Base-by-base conservation (phyloP, 495 filamentous ascomycete species). In the Penicillium tannophilum region DNA sequence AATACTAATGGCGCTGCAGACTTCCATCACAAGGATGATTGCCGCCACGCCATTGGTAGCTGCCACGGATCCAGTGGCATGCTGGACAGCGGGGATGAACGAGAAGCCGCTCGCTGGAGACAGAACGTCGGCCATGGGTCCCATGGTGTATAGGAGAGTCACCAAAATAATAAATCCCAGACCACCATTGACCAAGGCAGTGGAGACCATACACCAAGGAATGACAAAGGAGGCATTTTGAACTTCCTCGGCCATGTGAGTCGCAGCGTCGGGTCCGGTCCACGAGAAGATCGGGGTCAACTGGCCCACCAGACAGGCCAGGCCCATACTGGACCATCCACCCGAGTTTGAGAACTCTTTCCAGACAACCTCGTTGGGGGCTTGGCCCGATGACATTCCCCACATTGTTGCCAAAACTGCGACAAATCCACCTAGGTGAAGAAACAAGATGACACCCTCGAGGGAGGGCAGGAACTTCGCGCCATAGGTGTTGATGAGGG, bases 391-490 rank as follows among this genome's bases (percentile, higher is more conserved):
- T 2, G 74, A 69, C 52, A 82, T 68, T 28, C 63, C 71, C 63
- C 78, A 75, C 35, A 85, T 61, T 6, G 75, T 67, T 6, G 82
- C 73, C 5, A 84, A 45, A 2, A 83, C 73, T 6, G 71, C 81
- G n/a, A 84, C 70, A 41, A 83, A 83, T 5, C 78, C 81, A 4
- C 71, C 55, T 0, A 84, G 39, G 41, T 84, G 80, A 14, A 83
- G 54, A 44, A 76, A 63, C 3, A 84, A 63, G 20, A 82, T 73
- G 1, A 76, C 49, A 2, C 65, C 68, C 51, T 84, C 80, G 35
- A 79, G 65, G 7, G 66, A 65, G 31, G 78, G 72, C 41, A 83
- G 59, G 3, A 68, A 41, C 30, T 55, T 73, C 47, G 73, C 72
- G 6, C 71, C 61, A 11, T 74, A 59, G 0, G 77, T 77, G 60